A percentile compares a stretch with the other conserved stretches of the same genome.
These are phyloP conservation scores for Dissophora ornata DNA, from an alignment of 192 early-diverging fungal species.

Conservation along the genomic window DNA sequence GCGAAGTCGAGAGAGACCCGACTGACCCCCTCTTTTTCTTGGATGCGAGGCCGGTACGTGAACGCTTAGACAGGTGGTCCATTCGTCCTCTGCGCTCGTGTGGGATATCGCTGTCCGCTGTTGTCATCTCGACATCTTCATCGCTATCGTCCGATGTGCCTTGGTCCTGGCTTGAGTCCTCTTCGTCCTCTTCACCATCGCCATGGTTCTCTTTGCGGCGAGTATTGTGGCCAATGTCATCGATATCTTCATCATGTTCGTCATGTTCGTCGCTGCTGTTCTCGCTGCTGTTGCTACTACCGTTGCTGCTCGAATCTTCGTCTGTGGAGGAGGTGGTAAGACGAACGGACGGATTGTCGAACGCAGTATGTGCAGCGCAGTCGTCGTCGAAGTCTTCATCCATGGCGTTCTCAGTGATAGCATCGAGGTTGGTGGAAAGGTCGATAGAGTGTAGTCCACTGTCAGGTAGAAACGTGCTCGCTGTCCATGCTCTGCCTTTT, in stretches of 20 bases:
- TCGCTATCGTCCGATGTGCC: slow-evolving; percentile 39
- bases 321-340: neutral
- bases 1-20: slow-evolving; percentile 30
- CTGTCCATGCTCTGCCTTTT: slow-evolving; percentile 33
- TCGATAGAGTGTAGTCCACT: neutral
- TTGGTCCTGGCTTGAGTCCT: slow-evolving; percentile 24
- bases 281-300: neutral
- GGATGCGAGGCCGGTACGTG: slow-evolving; percentile 11
- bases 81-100: neutral
- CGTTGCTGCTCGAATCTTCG: neutral
- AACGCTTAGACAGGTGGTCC: slow-evolving; percentile 19
- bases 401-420: slow-evolving; percentile 41
- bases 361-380: neutral
- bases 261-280: slow-evolving; percentile 9
- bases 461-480: slow-evolving; percentile 18
- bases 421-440: slow-evolving; percentile 25
- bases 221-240: neutral
- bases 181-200: slow-evolving; percentile 3
- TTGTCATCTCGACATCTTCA: slow-evolving; percentile 5
- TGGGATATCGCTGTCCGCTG: neutral
- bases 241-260: neutral
- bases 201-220: no score
- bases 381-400: slow-evolving; percentile 25
- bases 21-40: slow-evolving; percentile 10
- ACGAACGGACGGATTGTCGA: neutral